These are phyloP conservation scores for Silene noctiflora DNA, from an alignment of 179 eudicot species.

Conservation along the genomic window DNA sequence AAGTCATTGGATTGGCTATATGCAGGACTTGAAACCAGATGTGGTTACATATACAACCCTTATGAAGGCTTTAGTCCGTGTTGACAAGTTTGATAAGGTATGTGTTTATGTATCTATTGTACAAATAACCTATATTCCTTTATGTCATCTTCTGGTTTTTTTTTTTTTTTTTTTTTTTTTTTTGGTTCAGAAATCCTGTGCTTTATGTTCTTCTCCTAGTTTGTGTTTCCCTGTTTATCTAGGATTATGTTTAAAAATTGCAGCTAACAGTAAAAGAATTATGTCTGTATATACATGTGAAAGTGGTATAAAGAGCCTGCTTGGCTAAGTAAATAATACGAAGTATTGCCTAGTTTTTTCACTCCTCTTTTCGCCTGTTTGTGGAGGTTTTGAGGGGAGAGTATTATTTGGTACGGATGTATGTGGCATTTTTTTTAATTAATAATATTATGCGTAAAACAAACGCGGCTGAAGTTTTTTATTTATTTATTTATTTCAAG, in stretches of 20 bases:
- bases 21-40: conserved; percentile 92
- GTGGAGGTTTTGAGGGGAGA: not conserved
- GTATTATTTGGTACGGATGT: not conserved
- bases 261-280: not conserved
- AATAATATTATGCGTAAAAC: not conserved
- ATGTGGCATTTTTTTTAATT: not conserved
- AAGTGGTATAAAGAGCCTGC: not conserved
- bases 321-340: not conserved
- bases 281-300: not conserved
- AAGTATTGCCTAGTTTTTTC: not conserved
- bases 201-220: not conserved
- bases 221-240: not conserved
- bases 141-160: not conserved
- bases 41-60: conserved; percentile 91
- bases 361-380: not conserved
- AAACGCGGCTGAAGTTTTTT: not conserved
- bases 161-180: not conserved
- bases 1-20: conserved; percentile 18
- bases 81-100: conserved; percentile 82
- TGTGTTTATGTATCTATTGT: not conserved
- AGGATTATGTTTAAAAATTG: not conserved
- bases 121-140: not conserved
- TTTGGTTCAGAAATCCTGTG: not conserved
- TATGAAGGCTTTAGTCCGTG: conserved; percentile 87
- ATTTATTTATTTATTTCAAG: not conserved